Evolutionary conservation across 1,284 basidiomycete species (phyloP).

Genomic region (Lignosus rhinocerotis): DNA sequence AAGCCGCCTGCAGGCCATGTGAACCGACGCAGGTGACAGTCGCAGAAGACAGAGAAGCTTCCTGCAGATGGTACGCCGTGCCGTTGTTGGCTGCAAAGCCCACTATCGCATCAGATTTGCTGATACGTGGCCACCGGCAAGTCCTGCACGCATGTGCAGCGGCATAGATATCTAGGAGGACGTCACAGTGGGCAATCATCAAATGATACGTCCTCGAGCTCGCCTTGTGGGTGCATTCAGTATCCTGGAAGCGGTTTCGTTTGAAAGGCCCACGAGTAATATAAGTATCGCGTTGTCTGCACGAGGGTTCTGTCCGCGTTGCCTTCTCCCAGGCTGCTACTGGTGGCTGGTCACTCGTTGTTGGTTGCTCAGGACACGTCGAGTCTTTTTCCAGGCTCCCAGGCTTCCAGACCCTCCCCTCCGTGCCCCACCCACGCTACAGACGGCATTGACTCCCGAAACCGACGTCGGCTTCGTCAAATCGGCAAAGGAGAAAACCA

Average conservation of each 20-base stretch:
- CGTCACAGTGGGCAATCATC: background rate
- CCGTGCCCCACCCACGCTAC: too few relatives aligned
- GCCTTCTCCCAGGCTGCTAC: background rate
- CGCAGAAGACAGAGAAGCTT: background rate
- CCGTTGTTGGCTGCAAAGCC: background rate
- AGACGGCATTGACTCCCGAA: too few relatives aligned
- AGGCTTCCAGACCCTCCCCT: background rate
- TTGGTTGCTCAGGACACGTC: background rate
- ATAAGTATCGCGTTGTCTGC: background rate
- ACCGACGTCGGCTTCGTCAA: too few relatives aligned
- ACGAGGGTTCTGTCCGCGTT: background rate
- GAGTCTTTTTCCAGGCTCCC: background rate
- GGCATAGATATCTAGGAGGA: too few relatives aligned
- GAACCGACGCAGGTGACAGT: background rate
- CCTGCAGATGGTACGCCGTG: background rate
- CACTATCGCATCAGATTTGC: conserved; percentile 3
- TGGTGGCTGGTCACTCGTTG: too few relatives aligned
- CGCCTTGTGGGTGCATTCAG: background rate
- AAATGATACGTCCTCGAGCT: background rate
- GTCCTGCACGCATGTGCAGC: too few relatives aligned
- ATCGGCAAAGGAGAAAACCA: too few relatives aligned
- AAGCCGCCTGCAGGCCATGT: background rate
- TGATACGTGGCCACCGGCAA: background rate
- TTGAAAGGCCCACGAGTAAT: background rate
- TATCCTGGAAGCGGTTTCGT: background rate